phyloP scores from a whole-genome alignment of 139 green algal genomes.

The Asterochloris erici region DNA sequence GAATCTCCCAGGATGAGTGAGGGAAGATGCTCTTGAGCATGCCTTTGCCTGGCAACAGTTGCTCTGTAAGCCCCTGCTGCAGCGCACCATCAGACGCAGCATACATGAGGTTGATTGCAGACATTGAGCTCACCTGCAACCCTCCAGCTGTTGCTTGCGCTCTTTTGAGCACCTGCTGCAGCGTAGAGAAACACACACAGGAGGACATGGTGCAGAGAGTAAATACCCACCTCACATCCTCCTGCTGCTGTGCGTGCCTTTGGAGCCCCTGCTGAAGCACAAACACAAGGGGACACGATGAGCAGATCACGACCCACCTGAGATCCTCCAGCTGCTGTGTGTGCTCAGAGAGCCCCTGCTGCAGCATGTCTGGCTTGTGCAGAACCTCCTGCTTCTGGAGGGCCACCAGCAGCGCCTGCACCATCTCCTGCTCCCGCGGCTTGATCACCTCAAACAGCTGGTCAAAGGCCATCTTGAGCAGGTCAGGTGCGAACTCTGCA shows the following conservation, averaged over 20 bases:
- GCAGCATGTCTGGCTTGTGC: slow-evolving; percentile 40
- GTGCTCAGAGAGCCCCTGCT: slow-evolving; percentile 36
- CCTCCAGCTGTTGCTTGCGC: not conserved
- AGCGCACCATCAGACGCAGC: not conserved
- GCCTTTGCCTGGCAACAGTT: not conserved
- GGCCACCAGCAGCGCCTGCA: slow-evolving; percentile 62
- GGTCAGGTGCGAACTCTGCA: slow-evolving; percentile 31
- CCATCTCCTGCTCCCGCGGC: slow-evolving; percentile 43
- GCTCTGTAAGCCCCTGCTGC: not conserved
- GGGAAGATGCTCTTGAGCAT: not conserved
- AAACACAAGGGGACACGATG: no score
- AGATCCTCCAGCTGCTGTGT: slow-evolving; percentile 66
- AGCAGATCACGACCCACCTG: slow-evolving; percentile 21
- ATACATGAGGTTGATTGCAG: not conserved
- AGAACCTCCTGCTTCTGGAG: slow-evolving; percentile 47
- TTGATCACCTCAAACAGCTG: slow-evolving; percentile 61
- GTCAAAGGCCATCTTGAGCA: slow-evolving; percentile 53
- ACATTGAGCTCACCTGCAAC: not conserved
- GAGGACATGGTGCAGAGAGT: not conserved
- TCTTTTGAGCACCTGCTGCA: not conserved
- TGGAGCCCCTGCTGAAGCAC: not conserved
- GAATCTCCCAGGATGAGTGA: not conserved
- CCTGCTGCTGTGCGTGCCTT: not conserved
- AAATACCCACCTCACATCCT: not conserved
- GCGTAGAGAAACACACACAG: no score